Evolutionary conservation across 2,329 filamentous ascomycete species (phyloP).

Genomic region (Zymoseptoria passerinii): DNA sequence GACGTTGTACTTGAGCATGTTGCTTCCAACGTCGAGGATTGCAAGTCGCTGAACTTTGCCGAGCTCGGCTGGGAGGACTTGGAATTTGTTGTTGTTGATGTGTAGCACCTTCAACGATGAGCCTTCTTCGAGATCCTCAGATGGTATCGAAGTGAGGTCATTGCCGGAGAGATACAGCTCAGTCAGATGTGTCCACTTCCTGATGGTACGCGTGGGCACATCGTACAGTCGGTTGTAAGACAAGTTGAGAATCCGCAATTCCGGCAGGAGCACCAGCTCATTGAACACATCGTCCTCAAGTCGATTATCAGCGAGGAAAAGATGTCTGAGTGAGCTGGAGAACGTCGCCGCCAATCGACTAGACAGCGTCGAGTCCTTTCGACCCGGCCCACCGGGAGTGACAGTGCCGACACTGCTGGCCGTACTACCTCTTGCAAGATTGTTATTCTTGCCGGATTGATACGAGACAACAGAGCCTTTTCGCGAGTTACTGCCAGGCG

Average conservation of each 20-base stretch:
- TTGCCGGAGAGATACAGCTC: constrained; percentile 95
- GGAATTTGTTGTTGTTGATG: constrained; percentile 97
- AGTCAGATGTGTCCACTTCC: constrained; percentile 79
- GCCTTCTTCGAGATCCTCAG: constrained; percentile 87
- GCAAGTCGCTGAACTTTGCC: constrained; percentile 88
- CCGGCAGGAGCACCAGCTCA: constrained; percentile 71
- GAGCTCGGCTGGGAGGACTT: constrained; percentile 88
- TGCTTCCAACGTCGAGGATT: constrained; percentile 89
- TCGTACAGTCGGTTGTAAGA: constrained; percentile 94
- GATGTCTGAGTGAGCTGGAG: constrained; percentile 70
- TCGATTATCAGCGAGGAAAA: constrained; percentile 88
- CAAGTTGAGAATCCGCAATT: constrained; percentile 81
- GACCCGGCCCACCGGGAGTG: constrained; percentile 47
- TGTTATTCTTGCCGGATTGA: constrained; percentile 54
- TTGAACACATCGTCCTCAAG: constrained; percentile 94
- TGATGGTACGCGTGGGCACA: constrained; percentile 79
- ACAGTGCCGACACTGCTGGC: constrained; percentile 50
- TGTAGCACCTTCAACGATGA: constrained; percentile 82
- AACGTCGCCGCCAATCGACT: constrained; percentile 78
- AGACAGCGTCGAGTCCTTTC: constrained; percentile 86
- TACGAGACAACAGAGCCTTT: constrained; percentile 81
- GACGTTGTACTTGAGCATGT: constrained; percentile 95
- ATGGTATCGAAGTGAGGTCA: constrained; percentile 80
- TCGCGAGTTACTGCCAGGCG: constrained; percentile 39
- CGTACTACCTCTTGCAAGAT: constrained; percentile 67